Evolutionary conservation across 495 filamentous ascomycete genomes (phyloP).

Genomic region (Letharia lupina): DNA sequence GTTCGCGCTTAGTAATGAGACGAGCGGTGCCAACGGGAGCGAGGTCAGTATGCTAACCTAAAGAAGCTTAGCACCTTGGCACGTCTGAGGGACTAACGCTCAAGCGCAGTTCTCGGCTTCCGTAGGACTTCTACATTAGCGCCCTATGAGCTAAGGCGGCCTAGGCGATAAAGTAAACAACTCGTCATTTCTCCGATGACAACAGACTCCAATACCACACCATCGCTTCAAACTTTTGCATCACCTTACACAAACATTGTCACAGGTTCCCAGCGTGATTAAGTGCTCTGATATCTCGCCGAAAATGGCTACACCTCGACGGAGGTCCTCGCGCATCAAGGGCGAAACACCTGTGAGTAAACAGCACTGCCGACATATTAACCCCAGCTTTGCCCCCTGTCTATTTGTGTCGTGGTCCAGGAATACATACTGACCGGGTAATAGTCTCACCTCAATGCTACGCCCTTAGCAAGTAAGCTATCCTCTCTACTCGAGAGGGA

Average conservation of each 20-base stretch:
- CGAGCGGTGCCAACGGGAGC: too few relatives aligned
- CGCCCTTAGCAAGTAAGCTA: slow-evolving; percentile 25
- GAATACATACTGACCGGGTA: neutral
- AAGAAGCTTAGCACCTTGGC: too few relatives aligned
- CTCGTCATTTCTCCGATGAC: slow-evolving; percentile 5
- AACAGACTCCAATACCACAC: neutral
- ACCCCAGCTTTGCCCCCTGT: neutral
- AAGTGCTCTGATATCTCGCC: neutral
- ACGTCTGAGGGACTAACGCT: too few relatives aligned
- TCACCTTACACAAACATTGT: neutral
- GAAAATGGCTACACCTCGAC: slow-evolving; percentile 19
- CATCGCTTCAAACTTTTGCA: neutral
- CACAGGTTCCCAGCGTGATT: rapidly evolving
- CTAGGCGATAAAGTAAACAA: slow-evolving; percentile 8
- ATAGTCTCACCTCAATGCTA: slow-evolving; percentile 5
- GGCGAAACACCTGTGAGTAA: slow-evolving; percentile 14
- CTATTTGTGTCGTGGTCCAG: neutral
- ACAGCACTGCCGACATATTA: neutral
- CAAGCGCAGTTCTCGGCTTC: neutral
- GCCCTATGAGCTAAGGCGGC: neutral
- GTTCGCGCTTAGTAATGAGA: too few relatives aligned
- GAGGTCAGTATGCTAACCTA: neutral
- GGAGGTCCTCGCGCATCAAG: slow-evolving; percentile 21
- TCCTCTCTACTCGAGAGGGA: slow-evolving; percentile 39
- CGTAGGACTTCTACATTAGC: neutral